Percentiles rank a stretch among this genome's conserved stretches.
Conservation (phyloP, 768 basidiomycete genomes). For the Polyporus arcularius region DNA sequence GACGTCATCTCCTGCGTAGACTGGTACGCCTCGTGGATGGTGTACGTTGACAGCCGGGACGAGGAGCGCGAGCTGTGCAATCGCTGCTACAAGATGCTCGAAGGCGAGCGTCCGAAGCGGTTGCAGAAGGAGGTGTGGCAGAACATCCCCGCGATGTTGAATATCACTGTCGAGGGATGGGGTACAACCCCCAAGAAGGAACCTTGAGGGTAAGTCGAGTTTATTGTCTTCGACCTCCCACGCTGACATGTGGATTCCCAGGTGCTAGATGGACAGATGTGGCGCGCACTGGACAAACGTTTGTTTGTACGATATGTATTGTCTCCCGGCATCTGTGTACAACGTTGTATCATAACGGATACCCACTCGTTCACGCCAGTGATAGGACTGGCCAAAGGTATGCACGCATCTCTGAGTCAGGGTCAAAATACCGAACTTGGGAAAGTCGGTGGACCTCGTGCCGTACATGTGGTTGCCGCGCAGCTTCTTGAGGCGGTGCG, state of each 20-base stretch:
- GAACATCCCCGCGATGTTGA: constrained; percentile 18
- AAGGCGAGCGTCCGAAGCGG: constrained; percentile 13
- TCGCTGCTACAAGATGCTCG: constrained; percentile 18
- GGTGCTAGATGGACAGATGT: no score
- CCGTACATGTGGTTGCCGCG: background rate
- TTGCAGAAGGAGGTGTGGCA: constrained; percentile 19
- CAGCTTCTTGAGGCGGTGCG: background rate
- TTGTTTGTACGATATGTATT: no score
- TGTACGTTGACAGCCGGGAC: constrained; percentile 15
- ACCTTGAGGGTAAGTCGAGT: background rate
- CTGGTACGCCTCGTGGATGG: constrained; percentile 16
- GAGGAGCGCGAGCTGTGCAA: constrained; percentile 17
- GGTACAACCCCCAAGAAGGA: constrained; percentile 5
- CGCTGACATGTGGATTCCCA: no score
- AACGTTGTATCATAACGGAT: no score
- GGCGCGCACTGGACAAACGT: no score
- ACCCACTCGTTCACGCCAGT: no score
- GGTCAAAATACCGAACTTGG: background rate
- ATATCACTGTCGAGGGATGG: constrained; percentile 12
- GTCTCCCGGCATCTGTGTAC: no score
- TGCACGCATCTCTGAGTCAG: no score
- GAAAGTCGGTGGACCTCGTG: background rate
- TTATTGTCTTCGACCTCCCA: background rate
- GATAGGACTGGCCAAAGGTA: no score
- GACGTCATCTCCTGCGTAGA: constrained; percentile 18